phyloP scores from a whole-genome alignment of 2,329 filamentous ascomycete genomes.

The Albophoma yamanashiensis region DNA sequence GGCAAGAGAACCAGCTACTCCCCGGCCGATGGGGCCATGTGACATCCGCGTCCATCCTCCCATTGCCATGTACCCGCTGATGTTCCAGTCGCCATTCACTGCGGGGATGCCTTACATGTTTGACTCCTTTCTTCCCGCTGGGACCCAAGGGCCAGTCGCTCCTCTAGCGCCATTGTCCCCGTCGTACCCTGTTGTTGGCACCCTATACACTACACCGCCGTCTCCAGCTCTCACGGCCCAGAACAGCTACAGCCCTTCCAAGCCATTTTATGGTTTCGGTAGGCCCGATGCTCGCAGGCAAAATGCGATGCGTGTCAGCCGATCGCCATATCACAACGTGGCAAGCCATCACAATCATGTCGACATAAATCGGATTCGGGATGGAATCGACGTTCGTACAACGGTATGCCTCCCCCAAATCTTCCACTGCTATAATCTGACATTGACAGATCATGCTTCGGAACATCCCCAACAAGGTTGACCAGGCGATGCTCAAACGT shows the following conservation, averaged over 20 bases:
- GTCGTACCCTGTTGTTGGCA: constrained; percentile 17
- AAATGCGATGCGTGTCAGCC: constrained; percentile 33
- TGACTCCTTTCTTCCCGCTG: constrained; percentile 11
- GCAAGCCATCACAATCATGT: constrained; percentile 50
- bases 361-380: constrained; percentile 47
- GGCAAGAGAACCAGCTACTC: constrained; percentile 1
- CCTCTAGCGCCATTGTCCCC: constrained; percentile 19
- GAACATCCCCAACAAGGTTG: constrained; percentile 87
- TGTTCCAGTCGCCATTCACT: constrained; percentile 19
- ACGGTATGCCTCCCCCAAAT: constrained; percentile 41
- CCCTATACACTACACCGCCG: constrained; percentile 19
- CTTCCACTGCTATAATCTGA: constrained; percentile 3
- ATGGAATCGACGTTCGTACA: constrained; percentile 63
- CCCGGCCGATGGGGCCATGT: constrained; percentile 2
- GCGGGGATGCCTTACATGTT: constrained; percentile 17
- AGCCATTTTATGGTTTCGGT: constrained; percentile 19
- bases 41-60: constrained; percentile 12
- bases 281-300: constrained; percentile 35
- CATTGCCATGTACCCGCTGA: constrained; percentile 21
- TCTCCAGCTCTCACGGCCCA: constrained; percentile 23
- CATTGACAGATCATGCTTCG: constrained; percentile 70
- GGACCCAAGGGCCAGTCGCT: constrained; percentile 6
- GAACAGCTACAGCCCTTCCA: constrained; percentile 29
- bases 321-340: constrained; percentile 35
- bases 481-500: constrained; percentile 64